Conservation (phyloP, 228 moss, liverwort and hornwort species). For the Sphagnum fallax region DNA sequence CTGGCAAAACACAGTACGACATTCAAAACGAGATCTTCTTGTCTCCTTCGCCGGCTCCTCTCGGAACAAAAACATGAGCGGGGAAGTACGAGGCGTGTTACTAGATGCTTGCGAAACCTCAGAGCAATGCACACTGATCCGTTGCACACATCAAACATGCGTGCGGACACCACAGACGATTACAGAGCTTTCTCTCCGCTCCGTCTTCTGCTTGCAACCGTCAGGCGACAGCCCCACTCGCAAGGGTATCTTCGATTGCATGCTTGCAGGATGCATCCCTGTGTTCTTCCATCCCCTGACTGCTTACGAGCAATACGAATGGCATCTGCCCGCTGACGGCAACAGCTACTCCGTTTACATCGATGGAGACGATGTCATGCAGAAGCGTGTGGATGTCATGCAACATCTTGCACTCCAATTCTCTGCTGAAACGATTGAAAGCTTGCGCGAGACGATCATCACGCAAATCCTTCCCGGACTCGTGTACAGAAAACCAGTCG, state of each 20-base stretch:
- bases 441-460: constrained; percentile 46
- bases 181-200: constrained; percentile 36
- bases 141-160: constrained; percentile 39
- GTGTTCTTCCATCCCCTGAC: constrained; percentile 57
- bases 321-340: constrained; percentile 58
- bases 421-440: constrained; percentile 15
- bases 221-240: constrained; percentile 85
- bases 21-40: constrained; percentile 20
- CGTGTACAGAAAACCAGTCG: constrained; percentile 40
- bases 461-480: constrained; percentile 43
- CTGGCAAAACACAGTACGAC: constrained; percentile 49
- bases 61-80: constrained; percentile 18
- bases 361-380: constrained; percentile 20
- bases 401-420: constrained; percentile 33
- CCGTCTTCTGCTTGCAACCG: constrained; percentile 84
- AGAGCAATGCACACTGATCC: constrained; percentile 23
- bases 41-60: constrained; percentile 53
- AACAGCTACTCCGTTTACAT: constrained; percentile 51
- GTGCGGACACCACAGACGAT: constrained; percentile 41
- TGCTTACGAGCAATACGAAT: constrained; percentile 53
- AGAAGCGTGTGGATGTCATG: constrained; percentile 26
- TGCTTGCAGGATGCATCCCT: constrained; percentile 73
- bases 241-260: constrained; percentile 76
- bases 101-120: constrained; percentile 52
- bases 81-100: constrained; percentile 38